Conservation (phyloP, 495 filamentous ascomycete genomes). For the Penicillium crystallinum region DNA sequence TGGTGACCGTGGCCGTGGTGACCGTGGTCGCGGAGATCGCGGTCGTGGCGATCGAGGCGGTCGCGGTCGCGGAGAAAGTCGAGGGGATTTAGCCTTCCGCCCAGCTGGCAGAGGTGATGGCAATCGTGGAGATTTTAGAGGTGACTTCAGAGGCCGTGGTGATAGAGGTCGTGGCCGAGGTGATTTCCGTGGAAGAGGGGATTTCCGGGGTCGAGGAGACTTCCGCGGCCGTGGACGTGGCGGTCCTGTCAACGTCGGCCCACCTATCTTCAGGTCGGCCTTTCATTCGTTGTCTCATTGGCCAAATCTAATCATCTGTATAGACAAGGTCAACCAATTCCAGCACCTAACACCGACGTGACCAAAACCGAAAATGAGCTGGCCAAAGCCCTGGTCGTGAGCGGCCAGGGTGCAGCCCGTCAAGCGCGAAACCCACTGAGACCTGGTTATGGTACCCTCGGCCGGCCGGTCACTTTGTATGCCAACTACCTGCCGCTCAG, state of each 20-base stretch:
- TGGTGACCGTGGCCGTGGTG: neutral
- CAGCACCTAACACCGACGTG: slow-evolving; percentile 22
- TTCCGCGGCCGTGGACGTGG: neutral
- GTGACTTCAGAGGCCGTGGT: neutral
- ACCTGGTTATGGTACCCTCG: slow-evolving; percentile 56
- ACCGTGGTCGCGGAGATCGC: neutral
- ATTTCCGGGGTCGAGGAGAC: neutral
- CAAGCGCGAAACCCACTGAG: slow-evolving; percentile 34
- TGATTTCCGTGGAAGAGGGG: neutral
- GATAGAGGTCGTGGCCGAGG: neutral
- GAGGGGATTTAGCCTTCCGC: neutral
- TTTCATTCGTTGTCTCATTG: neutral
- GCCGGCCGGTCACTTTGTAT: slow-evolving; percentile 48
- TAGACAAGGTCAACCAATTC: slow-evolving; percentile 20
- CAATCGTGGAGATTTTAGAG: neutral
- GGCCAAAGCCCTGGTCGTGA: slow-evolving; percentile 22
- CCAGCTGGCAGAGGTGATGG: neutral
- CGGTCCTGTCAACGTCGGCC: neutral
- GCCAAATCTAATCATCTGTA: neutral
- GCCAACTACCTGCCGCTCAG: slow-evolving; percentile 60
- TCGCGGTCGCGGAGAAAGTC: neutral
- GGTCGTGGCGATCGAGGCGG: neutral
- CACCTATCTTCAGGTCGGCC: slow-evolving; percentile 5
- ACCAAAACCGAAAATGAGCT: slow-evolving; percentile 27
- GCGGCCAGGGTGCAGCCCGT: slow-evolving; percentile 5